Percentiles rank a stretch among this genome's conserved stretches.
Conservation (phyloP, 2,329 filamentous ascomycete species). For the Domatiomyces catenatus region DNA sequence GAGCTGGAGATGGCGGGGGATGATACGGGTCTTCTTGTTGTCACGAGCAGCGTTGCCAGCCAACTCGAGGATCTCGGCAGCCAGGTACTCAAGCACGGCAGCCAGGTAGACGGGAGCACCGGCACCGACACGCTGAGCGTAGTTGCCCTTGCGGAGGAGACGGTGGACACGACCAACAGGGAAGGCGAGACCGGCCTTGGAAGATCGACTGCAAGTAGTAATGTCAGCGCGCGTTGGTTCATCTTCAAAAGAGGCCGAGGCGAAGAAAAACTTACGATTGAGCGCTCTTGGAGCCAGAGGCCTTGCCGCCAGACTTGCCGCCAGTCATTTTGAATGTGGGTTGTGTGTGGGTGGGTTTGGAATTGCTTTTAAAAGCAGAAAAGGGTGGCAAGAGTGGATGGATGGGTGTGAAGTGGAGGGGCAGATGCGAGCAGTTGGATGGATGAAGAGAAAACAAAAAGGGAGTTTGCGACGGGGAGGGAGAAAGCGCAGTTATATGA, state of each 20-base stretch:
- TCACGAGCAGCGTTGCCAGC: conserved; percentile 97
- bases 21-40: conserved; percentile 99
- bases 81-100: conserved; percentile 94
- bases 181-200: conserved; percentile 98
- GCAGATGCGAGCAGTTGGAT: conserved; percentile 18
- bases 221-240: conserved; percentile 26
- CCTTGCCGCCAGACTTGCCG: conserved; percentile 99
- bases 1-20: conserved; percentile 94
- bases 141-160: conserved; percentile 98
- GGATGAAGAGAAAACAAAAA: conserved; percentile 21
- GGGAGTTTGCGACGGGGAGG: conserved; percentile 20
- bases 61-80: conserved; percentile 96
- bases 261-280: conserved; percentile 89
- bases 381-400: conserved; percentile 18
- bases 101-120: conserved; percentile 94
- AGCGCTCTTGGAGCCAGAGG: conserved; percentile 95
- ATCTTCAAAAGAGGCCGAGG: conserved; percentile 23
- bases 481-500: conserved; percentile 28
- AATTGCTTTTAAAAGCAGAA: conserved; percentile 25
- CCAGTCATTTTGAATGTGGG: conserved; percentile 91
- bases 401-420: conserved; percentile 17
- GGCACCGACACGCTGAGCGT: conserved; percentile 97
- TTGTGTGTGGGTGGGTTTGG: conserved; percentile 21
- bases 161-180: conserved; percentile 98
- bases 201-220: conserved; percentile 58